Evolutionary conservation across 805 yeast species (phyloP), one percentile per base, ranked within the genome.

Genomic region (Cyberlindnera veronae): DNA sequence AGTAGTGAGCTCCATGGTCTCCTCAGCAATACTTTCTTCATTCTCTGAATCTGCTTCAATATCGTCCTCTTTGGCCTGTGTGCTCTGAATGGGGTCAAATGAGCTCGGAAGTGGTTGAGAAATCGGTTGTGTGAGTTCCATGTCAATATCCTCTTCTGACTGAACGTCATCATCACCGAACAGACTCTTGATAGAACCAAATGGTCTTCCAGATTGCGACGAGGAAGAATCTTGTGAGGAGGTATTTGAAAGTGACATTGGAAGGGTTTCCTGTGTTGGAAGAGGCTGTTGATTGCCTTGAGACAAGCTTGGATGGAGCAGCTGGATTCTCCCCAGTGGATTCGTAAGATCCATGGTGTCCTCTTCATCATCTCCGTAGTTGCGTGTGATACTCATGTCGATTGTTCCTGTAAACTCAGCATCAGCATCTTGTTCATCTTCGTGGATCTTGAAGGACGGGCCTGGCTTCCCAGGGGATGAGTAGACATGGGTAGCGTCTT

Each of bases 291-390:
- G 20, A 14, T 20, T 41, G 42, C 16, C 37, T 15, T 28, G 17
- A 4, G 44, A 36, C 5, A 41, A 13, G 19, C 40, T 16, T 26
- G 44, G 41, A 18, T 42, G 46, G 4, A 42, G 19, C 17, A 40
- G 40, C 29, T 47, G 50, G 10, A 56, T 56, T 8, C 29, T 30
- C 13, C 60, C 56, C 35, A 56, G 37, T 3, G 54, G 58, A 27
- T 44, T 50, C 0, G 60, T 56, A 35, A 56, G 48, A 11, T 56
- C 60, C 61, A 56, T 56, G 1, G 58, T 56, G 11, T 46, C 45
- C 9, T 53, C 57, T 2, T 45, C 56, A 15, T 45, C 40, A 3
- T 35, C 50, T 15, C 26, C 32, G 4, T 17, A 38, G 29, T 36
- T 29, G 16, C 43, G 34, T 6, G 54, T 43, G 13, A 47, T 34